A percentile compares a stretch with the other conserved stretches of the same genome.
phyloP scores from a whole-genome alignment of 164 flowering plant genomes.

The Paratinospora sagittata region DNA sequence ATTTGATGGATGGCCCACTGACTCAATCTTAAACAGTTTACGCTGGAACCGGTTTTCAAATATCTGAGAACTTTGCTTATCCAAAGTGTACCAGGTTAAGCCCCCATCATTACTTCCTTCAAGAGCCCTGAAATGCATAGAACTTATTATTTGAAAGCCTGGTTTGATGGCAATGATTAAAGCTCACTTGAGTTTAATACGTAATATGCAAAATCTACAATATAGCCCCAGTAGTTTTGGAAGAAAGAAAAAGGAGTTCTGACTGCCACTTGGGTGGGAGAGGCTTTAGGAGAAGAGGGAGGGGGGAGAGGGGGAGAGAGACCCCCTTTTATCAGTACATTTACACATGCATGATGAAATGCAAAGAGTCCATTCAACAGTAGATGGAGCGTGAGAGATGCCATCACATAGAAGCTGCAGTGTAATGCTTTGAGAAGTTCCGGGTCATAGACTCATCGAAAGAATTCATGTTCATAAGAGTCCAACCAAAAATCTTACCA shows the following conservation, averaged over 20 bases:
- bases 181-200: not conserved
- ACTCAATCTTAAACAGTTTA: conserved; percentile 39
- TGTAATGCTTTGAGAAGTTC: no score
- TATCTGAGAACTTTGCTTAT: conserved; percentile 53
- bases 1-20: conserved; percentile 33
- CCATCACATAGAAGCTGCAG: not conserved
- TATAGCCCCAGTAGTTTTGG: no score
- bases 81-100: conserved; percentile 65
- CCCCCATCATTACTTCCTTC: conserved; percentile 92
- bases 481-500: conserved; percentile 47
- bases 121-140: conserved; percentile 48
- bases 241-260: not conserved
- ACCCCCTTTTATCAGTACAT: not conserved
- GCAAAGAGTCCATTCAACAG: not conserved
- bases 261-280: not conserved
- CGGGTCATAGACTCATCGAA: not conserved
- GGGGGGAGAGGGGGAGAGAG: not conserved
- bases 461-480: not conserved
- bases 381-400: no score
- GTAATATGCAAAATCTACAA: not conserved
- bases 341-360: not conserved
- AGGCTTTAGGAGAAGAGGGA: not conserved
- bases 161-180: not conserved
- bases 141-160: not conserved
- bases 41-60: conserved; percentile 77